Conservation (phyloP, 805 yeast genomes). For the Dipodascus albidus region DNA sequence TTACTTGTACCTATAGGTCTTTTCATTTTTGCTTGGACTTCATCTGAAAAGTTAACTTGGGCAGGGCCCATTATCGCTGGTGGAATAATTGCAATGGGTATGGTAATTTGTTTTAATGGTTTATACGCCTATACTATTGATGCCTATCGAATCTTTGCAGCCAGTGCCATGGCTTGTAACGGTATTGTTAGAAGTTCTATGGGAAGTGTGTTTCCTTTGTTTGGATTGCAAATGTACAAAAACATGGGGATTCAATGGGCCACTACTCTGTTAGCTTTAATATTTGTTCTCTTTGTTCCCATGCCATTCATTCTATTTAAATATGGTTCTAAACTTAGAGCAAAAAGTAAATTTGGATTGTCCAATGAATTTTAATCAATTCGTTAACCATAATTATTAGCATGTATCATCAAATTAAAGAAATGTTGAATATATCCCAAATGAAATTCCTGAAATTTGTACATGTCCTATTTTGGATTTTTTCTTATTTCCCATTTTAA, state of each 20-base stretch:
- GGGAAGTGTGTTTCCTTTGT: conserved; percentile 75
- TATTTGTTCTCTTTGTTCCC: conserved; percentile 38
- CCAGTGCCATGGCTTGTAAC: conserved; percentile 86
- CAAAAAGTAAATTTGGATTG: conserved; percentile 15
- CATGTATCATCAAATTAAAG: too few species aligned
- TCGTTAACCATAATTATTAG: too few species aligned
- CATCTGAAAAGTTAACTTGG: conserved; percentile 35
- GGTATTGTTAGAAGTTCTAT: conserved; percentile 63
- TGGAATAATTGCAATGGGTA: conserved; percentile 29
- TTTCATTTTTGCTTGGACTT: conserved; percentile 42
- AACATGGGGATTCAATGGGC: conserved; percentile 74
- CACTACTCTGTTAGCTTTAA: conserved; percentile 39
- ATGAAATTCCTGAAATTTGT: too few species aligned
- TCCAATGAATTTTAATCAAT: neutral
- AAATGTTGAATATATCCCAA: too few species aligned
- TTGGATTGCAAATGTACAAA: conserved; percentile 73
- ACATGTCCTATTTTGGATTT: neutral
- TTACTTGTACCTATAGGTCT: conserved; percentile 33
- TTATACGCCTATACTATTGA: conserved; percentile 10
- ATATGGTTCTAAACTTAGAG: conserved; percentile 33
- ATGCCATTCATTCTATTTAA: conserved; percentile 32
- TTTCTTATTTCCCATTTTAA: too few species aligned
- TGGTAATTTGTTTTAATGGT: conserved; percentile 34
- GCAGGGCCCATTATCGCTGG: conserved; percentile 36
- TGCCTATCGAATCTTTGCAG: conserved; percentile 42